Conservation (phyloP, 805 yeast genomes). For the Candida maesae region DNA sequence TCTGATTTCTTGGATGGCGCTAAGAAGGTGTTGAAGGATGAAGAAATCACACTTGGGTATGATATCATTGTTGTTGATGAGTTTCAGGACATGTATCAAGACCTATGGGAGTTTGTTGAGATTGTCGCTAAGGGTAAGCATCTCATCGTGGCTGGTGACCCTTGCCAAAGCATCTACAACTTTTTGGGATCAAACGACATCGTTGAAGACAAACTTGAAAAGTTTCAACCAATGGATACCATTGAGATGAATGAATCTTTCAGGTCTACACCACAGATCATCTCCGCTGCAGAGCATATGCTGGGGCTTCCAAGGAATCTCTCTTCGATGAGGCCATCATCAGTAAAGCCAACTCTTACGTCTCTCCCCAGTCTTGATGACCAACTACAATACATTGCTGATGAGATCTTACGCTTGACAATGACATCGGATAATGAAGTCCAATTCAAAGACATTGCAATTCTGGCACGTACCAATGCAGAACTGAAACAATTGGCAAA, state of each 20-base stretch:
- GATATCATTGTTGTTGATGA: constrained; percentile 62
- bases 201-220: constrained; percentile 27
- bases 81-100: constrained; percentile 64
- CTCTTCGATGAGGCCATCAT: background rate
- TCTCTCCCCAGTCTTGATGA: constrained; percentile 30
- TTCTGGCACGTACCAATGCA: constrained; percentile 49
- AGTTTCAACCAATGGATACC: constrained; percentile 14
- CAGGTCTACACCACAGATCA: constrained; percentile 57
- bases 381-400: constrained; percentile 40
- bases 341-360: constrained; percentile 17
- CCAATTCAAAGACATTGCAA: constrained; percentile 45
- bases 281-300: constrained; percentile 36
- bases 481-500: constrained; percentile 40
- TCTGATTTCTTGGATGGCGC: constrained; percentile 26
- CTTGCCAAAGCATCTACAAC: constrained; percentile 64
- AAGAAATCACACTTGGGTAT: constrained; percentile 23
- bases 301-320: constrained; percentile 8
- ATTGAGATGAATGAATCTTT: constrained; percentile 49
- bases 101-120: constrained; percentile 42
- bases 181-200: constrained; percentile 53
- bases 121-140: constrained; percentile 42
- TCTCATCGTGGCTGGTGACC: constrained; percentile 67
- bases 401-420: constrained; percentile 42
- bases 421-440: constrained; percentile 39
- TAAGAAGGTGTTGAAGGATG: constrained; percentile 31